Evolutionary conservation across 768 basidiomycete genomes (phyloP).

Genomic region (Mycena polygramma): DNA sequence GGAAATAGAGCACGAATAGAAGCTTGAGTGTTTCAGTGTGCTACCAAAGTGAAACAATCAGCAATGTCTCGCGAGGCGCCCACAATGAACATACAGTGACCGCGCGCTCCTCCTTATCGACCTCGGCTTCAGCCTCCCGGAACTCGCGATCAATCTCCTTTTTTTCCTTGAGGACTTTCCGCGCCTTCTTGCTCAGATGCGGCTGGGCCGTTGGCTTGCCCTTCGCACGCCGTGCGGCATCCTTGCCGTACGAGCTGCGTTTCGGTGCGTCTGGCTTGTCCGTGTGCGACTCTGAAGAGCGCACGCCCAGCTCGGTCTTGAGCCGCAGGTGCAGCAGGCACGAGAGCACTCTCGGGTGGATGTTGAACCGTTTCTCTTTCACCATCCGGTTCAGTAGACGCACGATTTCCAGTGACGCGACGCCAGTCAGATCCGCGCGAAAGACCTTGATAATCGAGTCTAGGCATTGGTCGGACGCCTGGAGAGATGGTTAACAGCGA

Average conservation of each 20-base stretch:
- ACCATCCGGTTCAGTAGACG: conserved; percentile 95
- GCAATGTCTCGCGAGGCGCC: conserved; percentile 24
- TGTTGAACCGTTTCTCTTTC: conserved; percentile 91
- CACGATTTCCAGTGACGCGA: conserved; percentile 88
- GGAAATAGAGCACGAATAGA: conserved; percentile 96
- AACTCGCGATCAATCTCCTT: conserved; percentile 93
- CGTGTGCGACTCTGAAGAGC: conserved; percentile 78
- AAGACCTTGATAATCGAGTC: conserved; percentile 87
- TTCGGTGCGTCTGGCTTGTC: conserved; percentile 64
- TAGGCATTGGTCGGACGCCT: conserved; percentile 91
- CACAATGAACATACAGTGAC: conserved; percentile 69
- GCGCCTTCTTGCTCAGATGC: conserved; percentile 93
- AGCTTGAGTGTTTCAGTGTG: conserved; percentile 99
- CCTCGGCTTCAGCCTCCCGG: conserved; percentile 93
- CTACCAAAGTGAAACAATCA: conserved; percentile 53
- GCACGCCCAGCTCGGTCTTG: conserved; percentile 85
- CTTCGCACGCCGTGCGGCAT: conserved; percentile 60
- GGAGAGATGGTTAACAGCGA: conserved; percentile 31
- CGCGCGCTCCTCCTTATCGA: conserved; percentile 92
- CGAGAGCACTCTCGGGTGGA: conserved; percentile 90
- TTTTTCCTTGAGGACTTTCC: conserved; percentile 87
- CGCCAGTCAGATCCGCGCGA: conserved; percentile 83
- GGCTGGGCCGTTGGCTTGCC: conserved; percentile 72
- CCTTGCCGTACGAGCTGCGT: conserved; percentile 59
- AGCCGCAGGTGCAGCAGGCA: conserved; percentile 89